Base-by-base conservation (phyloP, 2,329 filamentous ascomycete genomes). In the Colletotrichum sp. region DNA sequence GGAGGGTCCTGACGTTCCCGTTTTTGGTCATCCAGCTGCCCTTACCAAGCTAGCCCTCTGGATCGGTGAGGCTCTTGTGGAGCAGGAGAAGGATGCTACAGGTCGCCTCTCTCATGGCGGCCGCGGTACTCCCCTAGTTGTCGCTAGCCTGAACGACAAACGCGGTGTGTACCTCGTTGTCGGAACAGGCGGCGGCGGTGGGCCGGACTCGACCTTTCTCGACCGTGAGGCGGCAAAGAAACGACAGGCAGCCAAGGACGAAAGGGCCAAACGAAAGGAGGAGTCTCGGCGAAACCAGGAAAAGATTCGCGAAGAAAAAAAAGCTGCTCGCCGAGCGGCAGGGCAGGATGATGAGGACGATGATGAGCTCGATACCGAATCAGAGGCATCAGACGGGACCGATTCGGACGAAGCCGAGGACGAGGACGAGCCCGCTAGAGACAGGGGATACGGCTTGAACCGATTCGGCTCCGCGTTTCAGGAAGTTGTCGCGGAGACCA, bases 381-480 rank as follows among this genome's bases (percentile, higher is more conserved):
- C 79, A 1, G 80, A 81, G 36, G 81, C 77, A 15, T 81, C 85
- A 1, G 85, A 86, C 24, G 85, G 78, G 3, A 87, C 84, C 1
- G 87, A 87, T 18, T 86, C 84, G 5, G 87, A 88, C 8, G 89
- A 89, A 8, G 91, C 91, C 8, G 91, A 89, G 8, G 91, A 91
- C 8, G 91, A 92, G 2, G 88, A 90, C 6, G 89, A 91, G 9
- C 89, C 90, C 52, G 86, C 86, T 18, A 87, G 87, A 44, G 90
- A 90, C 65, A 91, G 91, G 77, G 93, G 94, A 1, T 94, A 95
- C 70, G 94, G 96, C 3, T 87, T 95, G 69, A 99, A 99, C 85
- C 92, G 94, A 66, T 99, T 99, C 82, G 97, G 97, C 9, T 96
- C 94, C 80, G 96, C 97, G 5, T 99, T 99, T 84, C 96, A 98